Evolutionary conservation across 176 grass and related monocot genomes (phyloP).

Genomic region (Puya raimondii): DNA sequence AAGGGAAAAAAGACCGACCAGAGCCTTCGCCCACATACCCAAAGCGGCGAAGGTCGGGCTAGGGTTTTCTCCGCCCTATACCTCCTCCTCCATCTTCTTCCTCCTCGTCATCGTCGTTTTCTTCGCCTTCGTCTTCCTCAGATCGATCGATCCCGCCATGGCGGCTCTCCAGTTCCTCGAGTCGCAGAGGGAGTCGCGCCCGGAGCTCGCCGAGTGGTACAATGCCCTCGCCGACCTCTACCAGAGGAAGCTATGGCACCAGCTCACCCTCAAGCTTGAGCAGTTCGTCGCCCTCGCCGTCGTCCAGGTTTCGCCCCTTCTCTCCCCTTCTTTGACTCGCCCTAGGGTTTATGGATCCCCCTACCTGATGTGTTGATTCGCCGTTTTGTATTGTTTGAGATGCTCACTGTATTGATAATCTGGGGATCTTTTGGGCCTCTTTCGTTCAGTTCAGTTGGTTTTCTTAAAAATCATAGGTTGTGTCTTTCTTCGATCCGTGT

Average conservation of each 20-base stretch:
- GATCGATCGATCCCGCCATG: conserved; percentile 26
- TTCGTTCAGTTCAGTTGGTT: background rate
- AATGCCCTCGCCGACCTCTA: conserved; percentile 60
- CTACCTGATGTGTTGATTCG: conserved; percentile 6
- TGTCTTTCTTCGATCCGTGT: too few species aligned
- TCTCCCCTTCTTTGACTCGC: background rate
- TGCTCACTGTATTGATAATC: background rate
- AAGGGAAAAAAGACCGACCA: too few species aligned
- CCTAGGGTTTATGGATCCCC: conserved; percentile 17
- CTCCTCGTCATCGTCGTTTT: conserved; percentile 2
- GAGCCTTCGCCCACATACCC: too few species aligned
- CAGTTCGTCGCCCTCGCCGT: conserved; percentile 72
- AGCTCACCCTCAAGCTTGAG: conserved; percentile 93
- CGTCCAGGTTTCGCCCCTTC: conserved; percentile 37
- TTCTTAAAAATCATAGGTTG: too few species aligned
- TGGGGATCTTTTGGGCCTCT: background rate
- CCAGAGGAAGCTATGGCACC: conserved; percentile 79
- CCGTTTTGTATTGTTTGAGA: background rate
- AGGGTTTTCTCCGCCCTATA: too few species aligned
- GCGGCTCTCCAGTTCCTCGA: conserved; percentile 71
- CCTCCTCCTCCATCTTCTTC: too few species aligned
- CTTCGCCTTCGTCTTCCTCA: background rate
- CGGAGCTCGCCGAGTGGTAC: conserved; percentile 87
- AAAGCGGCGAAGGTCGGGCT: too few species aligned
- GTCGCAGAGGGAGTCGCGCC: conserved; percentile 49